Conservation (phyloP, 495 filamentous ascomycete genomes). For the Mytilinidion resinicola region DNA sequence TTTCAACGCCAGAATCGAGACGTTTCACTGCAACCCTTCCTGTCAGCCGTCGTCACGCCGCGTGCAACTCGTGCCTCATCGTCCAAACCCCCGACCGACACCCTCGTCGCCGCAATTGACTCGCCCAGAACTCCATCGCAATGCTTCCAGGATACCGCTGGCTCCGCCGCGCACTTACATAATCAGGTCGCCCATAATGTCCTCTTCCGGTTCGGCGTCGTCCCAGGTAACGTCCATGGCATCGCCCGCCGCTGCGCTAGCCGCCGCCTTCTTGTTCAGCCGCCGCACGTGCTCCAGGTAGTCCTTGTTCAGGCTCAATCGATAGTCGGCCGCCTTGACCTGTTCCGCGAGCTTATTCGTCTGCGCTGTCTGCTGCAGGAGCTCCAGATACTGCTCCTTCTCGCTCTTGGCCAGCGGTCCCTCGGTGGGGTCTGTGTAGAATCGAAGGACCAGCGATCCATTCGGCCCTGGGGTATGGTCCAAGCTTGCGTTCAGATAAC, state of each 20-base stretch:
- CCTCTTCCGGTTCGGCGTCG: conserved; percentile 34
- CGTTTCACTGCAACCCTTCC: background rate
- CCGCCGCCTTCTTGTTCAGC: conserved; percentile 21
- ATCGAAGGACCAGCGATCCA: conserved; percentile 26
- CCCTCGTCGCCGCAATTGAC: background rate
- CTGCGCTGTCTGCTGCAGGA: conserved; percentile 30
- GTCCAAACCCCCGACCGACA: background rate
- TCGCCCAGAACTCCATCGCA: background rate
- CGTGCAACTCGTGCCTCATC: background rate
- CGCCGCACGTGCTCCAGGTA: conserved; percentile 31
- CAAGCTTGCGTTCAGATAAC: conserved; percentile 31
- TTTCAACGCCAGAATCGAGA: background rate
- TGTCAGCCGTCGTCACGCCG: background rate
- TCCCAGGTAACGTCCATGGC: conserved; percentile 25
- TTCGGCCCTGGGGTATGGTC: conserved; percentile 9
- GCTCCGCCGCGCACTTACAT: too few species aligned
- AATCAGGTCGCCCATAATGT: conserved; percentile 34
- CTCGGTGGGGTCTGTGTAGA: conserved; percentile 26
- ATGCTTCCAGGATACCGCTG: background rate
- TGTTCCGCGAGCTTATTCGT: conserved; percentile 30
- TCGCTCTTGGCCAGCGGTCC: conserved; percentile 29
- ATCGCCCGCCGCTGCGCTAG: conserved; percentile 1
- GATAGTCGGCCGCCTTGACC: conserved; percentile 32
- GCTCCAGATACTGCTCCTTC: conserved; percentile 27
- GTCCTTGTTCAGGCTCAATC: conserved; percentile 33